phyloP scores from a whole-genome alignment of 495 filamentous ascomycete species.

The Beverwykella pulmonaria region DNA sequence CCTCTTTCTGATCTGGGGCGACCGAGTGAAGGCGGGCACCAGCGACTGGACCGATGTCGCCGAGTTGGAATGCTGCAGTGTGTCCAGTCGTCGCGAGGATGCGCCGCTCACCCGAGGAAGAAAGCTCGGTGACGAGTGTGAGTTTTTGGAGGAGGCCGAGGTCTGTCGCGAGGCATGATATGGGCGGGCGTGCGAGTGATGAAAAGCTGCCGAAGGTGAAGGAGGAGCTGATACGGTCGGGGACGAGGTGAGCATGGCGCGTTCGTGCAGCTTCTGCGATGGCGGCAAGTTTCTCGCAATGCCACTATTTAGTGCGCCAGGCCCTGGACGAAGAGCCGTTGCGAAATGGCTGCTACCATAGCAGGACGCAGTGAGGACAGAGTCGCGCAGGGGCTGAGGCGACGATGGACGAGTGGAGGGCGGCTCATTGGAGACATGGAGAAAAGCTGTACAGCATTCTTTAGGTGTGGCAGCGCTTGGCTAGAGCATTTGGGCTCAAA shows the following conservation, averaged over 20 bases:
- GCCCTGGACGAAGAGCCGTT: background rate
- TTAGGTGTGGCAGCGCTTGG: background rate
- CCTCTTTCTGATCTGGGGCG: conserved; percentile 30
- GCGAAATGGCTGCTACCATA: background rate
- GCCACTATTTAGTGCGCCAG: background rate
- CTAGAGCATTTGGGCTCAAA: background rate
- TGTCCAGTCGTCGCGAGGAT: conserved; percentile 10
- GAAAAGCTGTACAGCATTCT: background rate
- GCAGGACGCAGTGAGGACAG: background rate
- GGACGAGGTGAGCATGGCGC: conserved; percentile 29
- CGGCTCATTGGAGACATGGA: background rate
- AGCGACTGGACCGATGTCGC: conserved; percentile 12
- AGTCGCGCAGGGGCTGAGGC: background rate
- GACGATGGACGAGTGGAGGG: background rate
- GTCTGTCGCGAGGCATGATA: conserved; percentile 33
- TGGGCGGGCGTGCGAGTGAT: conserved; percentile 29
- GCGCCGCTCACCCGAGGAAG: conserved; percentile 24
- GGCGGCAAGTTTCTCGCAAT: background rate
- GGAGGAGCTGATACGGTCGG: conserved; percentile 37
- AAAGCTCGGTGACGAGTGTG: conserved; percentile 25
- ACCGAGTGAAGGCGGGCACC: conserved; percentile 20
- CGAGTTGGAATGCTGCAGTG: background rate
- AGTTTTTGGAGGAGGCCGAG: conserved; percentile 10
- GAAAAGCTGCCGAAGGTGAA: conserved; percentile 36
- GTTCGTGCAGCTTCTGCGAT: background rate